Base-by-base conservation (phyloP, 169 alveolate genomes). In the Toxoplasma gondii region DNA sequence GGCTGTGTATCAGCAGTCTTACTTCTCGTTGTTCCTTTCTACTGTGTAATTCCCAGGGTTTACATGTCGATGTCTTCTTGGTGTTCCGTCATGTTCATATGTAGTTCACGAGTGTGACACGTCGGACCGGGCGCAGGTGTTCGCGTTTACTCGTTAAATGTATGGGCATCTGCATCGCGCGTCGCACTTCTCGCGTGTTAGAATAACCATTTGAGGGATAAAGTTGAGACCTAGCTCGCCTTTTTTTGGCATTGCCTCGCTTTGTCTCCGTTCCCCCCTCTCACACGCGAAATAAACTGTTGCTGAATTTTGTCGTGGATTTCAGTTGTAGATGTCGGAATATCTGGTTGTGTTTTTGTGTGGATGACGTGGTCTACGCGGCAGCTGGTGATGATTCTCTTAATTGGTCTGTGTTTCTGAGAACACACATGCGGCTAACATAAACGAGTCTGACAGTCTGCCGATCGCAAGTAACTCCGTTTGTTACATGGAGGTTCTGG, bases 341-440 rank as follows among this genome's bases (percentile, higher is more conserved):
- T 1, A 64, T 31, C 36, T 24, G 27, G n/a, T 10, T 36, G 29
- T 0, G 34, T 4, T 10, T 64, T 24, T 1, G 19, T 2, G 58
- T 49, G 10, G 58, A 1, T 49, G 22, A 49, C 58, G 58, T 5
- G 49, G 44, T 74, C 45, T 38, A 2, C 9, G 27, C 22, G 41
- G 45, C 84, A 34, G 49, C 27, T 22, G 39, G 67, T 82, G 90
- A 82, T 82, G 90, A 82, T 41, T 41, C 70, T 36, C 54, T 39
- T 43, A 78, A 78, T 82, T 82, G 90, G 90, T 82, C 90, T 82
- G 90, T 82, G 90, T 82, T 82, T 82, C 90, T 82, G 90, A 82
- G 90, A 24, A 41, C 67, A 82, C 36, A 82, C 84, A 38, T 74
- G 84, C 84, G 41, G 84, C 44, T 0, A 74, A 27, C 45, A 69